Evolutionary conservation across 2,329 filamentous ascomycete genomes (phyloP), one percentile per base, ranked within the genome.

Genomic region (Alternaria sp.): DNA sequence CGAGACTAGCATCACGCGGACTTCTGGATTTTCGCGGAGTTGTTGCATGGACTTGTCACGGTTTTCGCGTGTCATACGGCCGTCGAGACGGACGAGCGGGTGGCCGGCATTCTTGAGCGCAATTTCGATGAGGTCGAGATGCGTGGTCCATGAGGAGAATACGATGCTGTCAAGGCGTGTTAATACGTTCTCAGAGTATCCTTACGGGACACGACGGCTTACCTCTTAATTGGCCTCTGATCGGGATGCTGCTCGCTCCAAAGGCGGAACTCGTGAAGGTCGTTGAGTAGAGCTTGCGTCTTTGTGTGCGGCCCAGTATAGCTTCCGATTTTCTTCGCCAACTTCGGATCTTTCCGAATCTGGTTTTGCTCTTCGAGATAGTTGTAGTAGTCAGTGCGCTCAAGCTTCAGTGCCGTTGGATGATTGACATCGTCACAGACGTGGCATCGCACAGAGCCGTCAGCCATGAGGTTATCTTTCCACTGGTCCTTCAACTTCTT

Each of bases 101-200:
- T 96, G 91, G 9, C 85, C 83, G 11, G 85, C 85, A 51, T 87
- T 84, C 30, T 88, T 84, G 14, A 98, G 85, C 0, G 94, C 94
- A 51, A 92, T 84, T 74, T 95, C 89, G 67, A 99, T 96, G 20
- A 99, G 86, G 75, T 98, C 94, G 16, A 99, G 87, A 75, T 98
- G 94, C 0, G 91, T 90, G 0, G 95, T 98, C 94, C 95, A 98
- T n/a, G 89, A 90, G 0, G 93, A 97, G 79, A 98, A 98, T 7
- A 99, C 89, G 14, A 99, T 93, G 26, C 92, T 81, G 62, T 61
- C 8, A 20, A 16, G 3, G 16, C 2, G 28, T 28, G 28, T 47
- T 32, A 47, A 38, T 61, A 36, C 51, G 42, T 46, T 34, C 38
- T 38, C 20, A 22, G 34, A 20, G 3, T 24, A 54, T 43, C 6